Percentiles rank a stretch among this genome's conserved stretches.
These are phyloP conservation scores for Hypoxylon sp. DNA, from an alignment of 2,329 filamentous ascomycete species.

Conservation along the genomic window DNA sequence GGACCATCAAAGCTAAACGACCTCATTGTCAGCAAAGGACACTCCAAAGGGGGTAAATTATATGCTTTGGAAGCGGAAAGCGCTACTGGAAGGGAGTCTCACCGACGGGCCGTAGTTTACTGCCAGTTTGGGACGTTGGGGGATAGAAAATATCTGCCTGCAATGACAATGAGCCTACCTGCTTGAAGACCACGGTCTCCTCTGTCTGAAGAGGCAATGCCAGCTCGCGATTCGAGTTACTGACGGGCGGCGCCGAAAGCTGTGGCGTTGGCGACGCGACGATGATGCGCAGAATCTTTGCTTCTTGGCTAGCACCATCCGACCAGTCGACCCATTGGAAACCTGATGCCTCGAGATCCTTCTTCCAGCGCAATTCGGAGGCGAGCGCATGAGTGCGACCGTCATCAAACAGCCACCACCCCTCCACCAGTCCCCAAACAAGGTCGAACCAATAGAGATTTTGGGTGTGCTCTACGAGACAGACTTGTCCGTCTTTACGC, in stretches of 20 bases:
- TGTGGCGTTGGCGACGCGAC: conserved; percentile 34
- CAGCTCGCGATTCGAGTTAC: not conserved
- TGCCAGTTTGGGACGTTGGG: conserved; percentile 29
- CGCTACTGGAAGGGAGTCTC: conserved; percentile 4
- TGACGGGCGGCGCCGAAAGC: not conserved
- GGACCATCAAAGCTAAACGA: conserved; percentile 58
- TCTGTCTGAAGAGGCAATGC: conserved; percentile 12
- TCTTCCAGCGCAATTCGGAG: conserved; percentile 43
- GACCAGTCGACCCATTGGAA: conserved; percentile 49
- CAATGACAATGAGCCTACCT: conserved; percentile 33
- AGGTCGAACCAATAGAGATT: conserved; percentile 51
- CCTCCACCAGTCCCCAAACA: conserved; percentile 54
- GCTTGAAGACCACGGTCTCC: conserved; percentile 45
- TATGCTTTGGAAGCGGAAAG: not conserved
- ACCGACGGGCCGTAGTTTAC: conserved; percentile 26
- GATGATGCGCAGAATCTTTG: conserved; percentile 44
- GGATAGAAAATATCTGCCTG: conserved; percentile 54
- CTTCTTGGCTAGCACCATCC: conserved; percentile 42
- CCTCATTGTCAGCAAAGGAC: conserved; percentile 1
- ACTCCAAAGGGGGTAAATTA: not conserved
- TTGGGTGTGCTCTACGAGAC: conserved; percentile 51
- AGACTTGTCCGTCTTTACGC: conserved; percentile 49
- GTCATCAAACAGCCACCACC: conserved; percentile 55
- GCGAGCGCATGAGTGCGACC: conserved; percentile 46
- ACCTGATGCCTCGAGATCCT: conserved; percentile 37